Conservation (phyloP, 208 protist species). For the Acanthamoeba triangularis region DNA sequence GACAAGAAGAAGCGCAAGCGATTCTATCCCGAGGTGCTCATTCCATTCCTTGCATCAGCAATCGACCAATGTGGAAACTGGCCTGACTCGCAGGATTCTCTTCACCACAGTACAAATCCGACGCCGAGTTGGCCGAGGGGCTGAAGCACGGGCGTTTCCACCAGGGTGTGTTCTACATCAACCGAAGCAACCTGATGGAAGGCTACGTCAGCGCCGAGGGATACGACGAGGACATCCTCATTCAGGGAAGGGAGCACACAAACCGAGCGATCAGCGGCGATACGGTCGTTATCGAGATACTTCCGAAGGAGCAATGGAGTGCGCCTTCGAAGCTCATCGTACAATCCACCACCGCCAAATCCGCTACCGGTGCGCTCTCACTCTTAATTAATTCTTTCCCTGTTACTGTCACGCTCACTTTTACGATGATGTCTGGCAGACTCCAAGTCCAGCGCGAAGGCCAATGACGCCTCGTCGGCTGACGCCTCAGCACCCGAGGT, state of each 20-base stretch:
- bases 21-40: slow-evolving; percentile 5
- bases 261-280: slow-evolving; percentile 78
- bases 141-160: slow-evolving; percentile 68
- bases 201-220: slow-evolving; percentile 61
- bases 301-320: slow-evolving; percentile 85
- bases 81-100: not conserved
- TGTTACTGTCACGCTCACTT: not conserved
- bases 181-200: slow-evolving; percentile 65
- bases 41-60: not conserved
- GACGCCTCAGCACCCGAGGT: not conserved
- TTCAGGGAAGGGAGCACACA: slow-evolving; percentile 37
- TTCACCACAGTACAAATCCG: slow-evolving; percentile 37
- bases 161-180: slow-evolving; percentile 73
- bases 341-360: slow-evolving; percentile 42
- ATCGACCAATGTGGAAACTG: too few relatives aligned
- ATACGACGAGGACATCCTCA: slow-evolving; percentile 43
- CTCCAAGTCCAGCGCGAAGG: not conserved
- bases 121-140: slow-evolving; percentile 55
- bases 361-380: not conserved
- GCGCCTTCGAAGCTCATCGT: slow-evolving; percentile 79
- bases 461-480: not conserved
- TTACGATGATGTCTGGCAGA: not conserved
- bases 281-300: slow-evolving; percentile 82
- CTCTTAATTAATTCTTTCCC: not conserved
- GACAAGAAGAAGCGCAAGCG: slow-evolving; percentile 62